Percentiles rank a stretch among this genome's conserved stretches.
Evolutionary conservation across 2,329 filamentous ascomycete species (phyloP).

Genomic region (Colletotrichum sublineola): DNA sequence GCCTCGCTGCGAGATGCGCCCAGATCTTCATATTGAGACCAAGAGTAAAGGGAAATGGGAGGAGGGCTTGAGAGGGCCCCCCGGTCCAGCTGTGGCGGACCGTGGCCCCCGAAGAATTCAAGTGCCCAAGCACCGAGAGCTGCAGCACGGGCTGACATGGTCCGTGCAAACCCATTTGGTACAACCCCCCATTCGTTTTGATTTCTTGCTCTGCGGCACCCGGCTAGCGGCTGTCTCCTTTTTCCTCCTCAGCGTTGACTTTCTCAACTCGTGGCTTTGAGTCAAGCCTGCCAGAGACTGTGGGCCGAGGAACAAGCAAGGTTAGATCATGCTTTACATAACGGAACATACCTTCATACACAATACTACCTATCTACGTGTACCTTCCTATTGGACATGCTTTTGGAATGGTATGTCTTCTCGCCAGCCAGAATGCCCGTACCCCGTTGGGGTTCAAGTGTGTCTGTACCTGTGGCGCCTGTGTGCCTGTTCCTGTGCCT

Average conservation of each 20-base stretch:
- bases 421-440: too few species aligned
- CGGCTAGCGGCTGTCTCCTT: conserved; percentile 11
- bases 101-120: neutral
- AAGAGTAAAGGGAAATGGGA: conserved; percentile 32
- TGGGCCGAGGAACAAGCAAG: neutral
- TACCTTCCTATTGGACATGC: too few species aligned
- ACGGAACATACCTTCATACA: too few species aligned
- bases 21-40: neutral
- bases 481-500: neutral
- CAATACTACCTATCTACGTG: too few species aligned
- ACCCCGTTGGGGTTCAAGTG: neutral
- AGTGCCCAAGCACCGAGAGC: conserved; percentile 18
- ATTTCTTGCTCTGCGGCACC: conserved; percentile 5
- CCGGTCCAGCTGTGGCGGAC: conserved; percentile 23
- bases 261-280: conserved; percentile 10
- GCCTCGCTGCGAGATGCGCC: conserved; percentile 7
- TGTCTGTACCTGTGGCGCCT: neutral
- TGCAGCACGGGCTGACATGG: conserved; percentile 30
- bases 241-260: conserved; percentile 5
- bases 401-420: too few species aligned
- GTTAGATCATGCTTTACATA: neutral
- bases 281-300: neutral
- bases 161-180: conserved; percentile 33
- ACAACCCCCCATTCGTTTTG: conserved; percentile 1
- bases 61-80: conserved; percentile 26